Percentiles rank a stretch among this genome's conserved stretches.
Evolutionary conservation across 177 flowering plant species (phyloP).

Genomic region (Telopea speciosissima): DNA sequence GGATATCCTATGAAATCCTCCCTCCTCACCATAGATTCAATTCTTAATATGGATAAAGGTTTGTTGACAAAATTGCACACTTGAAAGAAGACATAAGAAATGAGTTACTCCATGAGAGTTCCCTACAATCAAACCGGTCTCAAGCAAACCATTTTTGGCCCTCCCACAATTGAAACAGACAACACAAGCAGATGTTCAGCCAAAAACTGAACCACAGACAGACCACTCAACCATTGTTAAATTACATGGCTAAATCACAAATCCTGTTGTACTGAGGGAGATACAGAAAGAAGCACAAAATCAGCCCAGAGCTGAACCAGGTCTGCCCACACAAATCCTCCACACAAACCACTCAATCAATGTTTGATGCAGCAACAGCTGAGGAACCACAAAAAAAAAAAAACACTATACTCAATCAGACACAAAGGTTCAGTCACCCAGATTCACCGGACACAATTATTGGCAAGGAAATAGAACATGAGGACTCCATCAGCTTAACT

Average conservation of each 20-base stretch:
- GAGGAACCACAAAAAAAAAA: slow-evolving; percentile 13
- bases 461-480: slow-evolving; percentile 11
- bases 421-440: slow-evolving; percentile 13
- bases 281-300: slow-evolving; percentile 12
- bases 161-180: too few relatives aligned
- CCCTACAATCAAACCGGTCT: not conserved
- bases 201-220: not conserved
- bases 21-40: too few relatives aligned
- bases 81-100: too few relatives aligned
- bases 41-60: too few relatives aligned
- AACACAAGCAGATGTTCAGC: too few relatives aligned
- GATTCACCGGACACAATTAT: slow-evolving; percentile 13
- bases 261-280: not conserved
- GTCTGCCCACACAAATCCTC: slow-evolving; percentile 7
- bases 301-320: slow-evolving; percentile 37
- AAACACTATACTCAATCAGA: not conserved
- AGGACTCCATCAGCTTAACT: slow-evolving; percentile 22
- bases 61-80: too few relatives aligned
- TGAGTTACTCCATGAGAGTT: slow-evolving; percentile 2
- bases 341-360: slow-evolving; percentile 12
- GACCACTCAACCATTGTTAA: not conserved
- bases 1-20: too few relatives aligned
- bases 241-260: not conserved
- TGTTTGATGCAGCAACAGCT: slow-evolving; percentile 13
- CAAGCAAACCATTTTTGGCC: slow-evolving; percentile 9